Evolutionary conservation across 331 rosid genomes (phyloP), one percentile per base, ranked within the genome.

Genomic region (Pyracantha coccinea): DNA sequence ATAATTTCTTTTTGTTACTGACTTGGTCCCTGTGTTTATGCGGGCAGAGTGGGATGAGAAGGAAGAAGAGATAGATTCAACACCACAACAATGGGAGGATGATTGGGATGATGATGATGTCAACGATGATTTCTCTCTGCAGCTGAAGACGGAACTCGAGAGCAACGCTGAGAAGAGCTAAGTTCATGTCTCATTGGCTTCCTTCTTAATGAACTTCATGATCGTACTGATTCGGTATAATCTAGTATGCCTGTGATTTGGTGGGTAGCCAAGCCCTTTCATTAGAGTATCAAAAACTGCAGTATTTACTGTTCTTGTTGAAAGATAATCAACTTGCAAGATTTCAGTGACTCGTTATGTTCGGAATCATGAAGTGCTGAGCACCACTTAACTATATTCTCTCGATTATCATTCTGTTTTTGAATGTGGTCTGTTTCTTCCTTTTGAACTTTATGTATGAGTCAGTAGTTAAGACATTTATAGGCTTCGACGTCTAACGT

Each of bases 41-140:
- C 15, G 15, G 47, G 50, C 50, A 41, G 50, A 44, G 17, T 44
- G 50, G 50, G 50, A 44, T 44, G 50, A 44, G 50, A 44, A 13
- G 68, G 84, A 83, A 27, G 87, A 80, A 73, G 80, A 74, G 50
- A 83, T 76, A 68, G 78, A 83, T 33, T 17, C 75, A 32, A 74
- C 66, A 15, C 87, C 73, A 58, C 84, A 83, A 64, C 84, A 83
- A 50, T 80, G 87, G 84, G 87, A 80, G 59, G 87, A 83, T 47
- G 87, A 83, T 58, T 77, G 87, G 87, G 87, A 83, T 44, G 87
- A 83, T 58, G 87, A 83, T 27, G 82, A 80, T 68, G 82, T 79
- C 50, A 73, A 77, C 33, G 87, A 83, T 55, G 84, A 83, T 73
- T 83, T 83, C 71, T 83, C 87, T 27, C 79, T 72, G 65, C 82